Percentiles rank a stretch among this genome's conserved stretches.
These are phyloP conservation scores for Striga hermonthica DNA, from an alignment of 305 asterid species.

Conservation along the genomic window DNA sequence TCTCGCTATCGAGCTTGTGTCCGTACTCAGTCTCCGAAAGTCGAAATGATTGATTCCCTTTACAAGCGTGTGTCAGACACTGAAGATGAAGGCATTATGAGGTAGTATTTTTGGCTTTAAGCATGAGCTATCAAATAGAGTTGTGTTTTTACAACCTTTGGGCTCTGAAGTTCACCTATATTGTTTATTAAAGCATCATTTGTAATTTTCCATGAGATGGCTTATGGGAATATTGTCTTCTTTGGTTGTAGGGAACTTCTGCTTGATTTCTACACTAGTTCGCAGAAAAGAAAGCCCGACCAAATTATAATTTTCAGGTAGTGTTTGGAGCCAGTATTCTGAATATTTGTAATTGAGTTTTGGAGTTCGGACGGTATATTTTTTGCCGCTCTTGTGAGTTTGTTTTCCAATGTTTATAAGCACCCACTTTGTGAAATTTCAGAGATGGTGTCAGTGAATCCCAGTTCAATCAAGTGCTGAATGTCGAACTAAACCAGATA, in stretches of 20 bases:
- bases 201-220: too few relatives aligned
- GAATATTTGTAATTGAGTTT: too few relatives aligned
- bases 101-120: neutral
- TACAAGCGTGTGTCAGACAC: neutral
- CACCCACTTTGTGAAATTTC: neutral
- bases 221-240: neutral
- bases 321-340: neutral
- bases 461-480: slow-evolving; percentile 10
- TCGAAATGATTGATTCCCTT: slow-evolving; percentile 3
- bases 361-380: too few relatives aligned
- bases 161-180: too few relatives aligned
- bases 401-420: neutral
- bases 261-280: slow-evolving; percentile 53
- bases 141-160: neutral
- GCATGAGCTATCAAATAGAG: neutral
- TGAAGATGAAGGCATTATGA: slow-evolving; percentile 6
- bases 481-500: neutral
- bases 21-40: neutral
- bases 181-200: too few relatives aligned
- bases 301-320: slow-evolving; percentile 67
- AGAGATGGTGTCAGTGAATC: slow-evolving; percentile 9
- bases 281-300: slow-evolving; percentile 53
- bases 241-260: slow-evolving; percentile 51
- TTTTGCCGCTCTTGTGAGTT: too few relatives aligned
- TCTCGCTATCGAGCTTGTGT: slow-evolving; percentile 10